Base-by-base conservation (phyloP, 2,329 filamentous ascomycete species). In the Epicoccum sorghinum region DNA sequence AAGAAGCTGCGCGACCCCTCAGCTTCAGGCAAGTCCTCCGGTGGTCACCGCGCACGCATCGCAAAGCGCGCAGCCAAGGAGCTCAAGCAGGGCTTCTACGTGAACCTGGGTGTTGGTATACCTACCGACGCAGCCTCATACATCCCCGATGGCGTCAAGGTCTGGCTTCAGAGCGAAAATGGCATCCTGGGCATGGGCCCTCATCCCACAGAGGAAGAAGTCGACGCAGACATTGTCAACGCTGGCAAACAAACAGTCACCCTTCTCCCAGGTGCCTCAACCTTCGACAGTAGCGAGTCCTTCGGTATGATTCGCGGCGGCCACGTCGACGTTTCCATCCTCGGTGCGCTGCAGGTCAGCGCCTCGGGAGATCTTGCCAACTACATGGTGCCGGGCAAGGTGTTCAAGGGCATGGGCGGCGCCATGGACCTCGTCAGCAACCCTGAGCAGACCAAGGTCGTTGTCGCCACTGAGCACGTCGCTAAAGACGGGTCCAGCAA, bases 41-140 rank as follows among this genome's bases (percentile, higher is more conserved):
- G 49, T 7, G 57, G 63, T 27, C 65, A 66, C 27, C 85, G 92
- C 57, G 89, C 95, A 76, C 85, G 89, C 53, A 96, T 96, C 70
- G 90, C 95, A 18, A 84, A 85, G 54, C 84, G 91, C 53, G 91
- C 91, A 0, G 90, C 91, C 45, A 93, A 93, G 80, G 91, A 96
- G 78, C 93, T 96, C 80, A 90, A 93, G 83, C 92, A 96, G 75
- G 91, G 91, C 76, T 95, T 93, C 89, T 96, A 96, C 74, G 91
- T 91, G 63, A 96, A 96, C 77, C 77, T 96, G 51, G 92, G 92
- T 55, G 96, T 96, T 64, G 92, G 92, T 55, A 96, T 96, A 87
- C 92, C 92, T 44, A 96, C 95, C 86, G 83, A 95, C 45, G 91
- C 91, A 1, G 91, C 92, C 2, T 87, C 84, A 51, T 96, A 93